phyloP scores from a whole-genome alignment of 2,329 filamentous ascomycete genomes.

The Colletotrichum noveboracense region DNA sequence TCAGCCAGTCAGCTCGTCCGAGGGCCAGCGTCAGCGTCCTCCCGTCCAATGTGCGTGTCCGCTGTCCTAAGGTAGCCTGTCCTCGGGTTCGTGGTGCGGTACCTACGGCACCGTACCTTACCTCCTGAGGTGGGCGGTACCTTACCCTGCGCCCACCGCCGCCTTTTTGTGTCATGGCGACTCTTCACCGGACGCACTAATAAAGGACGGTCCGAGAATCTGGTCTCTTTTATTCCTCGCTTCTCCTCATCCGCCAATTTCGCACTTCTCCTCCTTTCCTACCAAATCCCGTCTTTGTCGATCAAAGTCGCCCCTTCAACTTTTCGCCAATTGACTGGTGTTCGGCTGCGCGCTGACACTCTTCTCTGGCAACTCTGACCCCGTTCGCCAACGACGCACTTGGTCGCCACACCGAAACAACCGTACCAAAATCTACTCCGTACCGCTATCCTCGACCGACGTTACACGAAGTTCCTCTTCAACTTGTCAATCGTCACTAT shows the following conservation, averaged over 20 bases:
- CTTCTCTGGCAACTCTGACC: conserved; percentile 5
- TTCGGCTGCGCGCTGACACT: conserved; percentile 10
- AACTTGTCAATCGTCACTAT: conserved; percentile 53
- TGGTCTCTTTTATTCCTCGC: conserved; percentile 7
- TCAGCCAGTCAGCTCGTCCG: background rate
- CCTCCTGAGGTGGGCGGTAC: background rate
- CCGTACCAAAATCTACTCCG: background rate
- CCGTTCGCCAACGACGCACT: background rate
- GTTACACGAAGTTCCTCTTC: background rate
- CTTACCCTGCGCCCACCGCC: background rate
- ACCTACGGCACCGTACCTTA: background rate
- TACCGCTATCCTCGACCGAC: background rate
- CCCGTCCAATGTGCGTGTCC: background rate
- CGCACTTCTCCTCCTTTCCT: background rate
- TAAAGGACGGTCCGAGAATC: conserved; percentile 16
- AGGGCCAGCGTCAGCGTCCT: background rate
- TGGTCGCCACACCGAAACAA: conserved; percentile 8
- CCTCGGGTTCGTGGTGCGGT: background rate
- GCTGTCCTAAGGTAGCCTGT: background rate
- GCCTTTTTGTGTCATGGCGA: conserved; percentile 17
- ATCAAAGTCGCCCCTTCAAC: background rate
- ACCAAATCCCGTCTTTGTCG: background rate
- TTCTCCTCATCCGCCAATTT: background rate
- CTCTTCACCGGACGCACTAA: conserved; percentile 22
- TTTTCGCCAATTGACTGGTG: conserved; percentile 12